Evolutionary conservation across 2,329 filamentous ascomycete species (phyloP).

Genomic region (Chlorencoelia australis): DNA sequence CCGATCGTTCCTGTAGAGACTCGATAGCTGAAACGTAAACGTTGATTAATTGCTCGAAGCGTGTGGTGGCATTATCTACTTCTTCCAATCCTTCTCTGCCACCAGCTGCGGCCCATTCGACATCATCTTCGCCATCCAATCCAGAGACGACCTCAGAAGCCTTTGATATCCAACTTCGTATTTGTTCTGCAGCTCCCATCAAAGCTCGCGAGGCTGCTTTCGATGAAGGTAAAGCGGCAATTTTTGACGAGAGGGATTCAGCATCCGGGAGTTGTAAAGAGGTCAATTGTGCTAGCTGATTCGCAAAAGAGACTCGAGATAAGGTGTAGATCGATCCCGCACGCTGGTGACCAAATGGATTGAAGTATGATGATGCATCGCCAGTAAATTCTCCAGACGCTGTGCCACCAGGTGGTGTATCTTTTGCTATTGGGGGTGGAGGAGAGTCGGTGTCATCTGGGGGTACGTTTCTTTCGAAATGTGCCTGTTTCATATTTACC

Average conservation of each 20-base stretch:
- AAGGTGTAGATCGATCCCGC: conserved; percentile 89
- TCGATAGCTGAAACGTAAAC: conserved; percentile 94
- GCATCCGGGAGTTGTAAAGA: conserved; percentile 84
- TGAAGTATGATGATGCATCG: conserved; percentile 46
- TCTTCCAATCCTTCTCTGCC: conserved; percentile 71
- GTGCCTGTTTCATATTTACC: conserved; percentile 45
- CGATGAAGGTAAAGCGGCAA: conserved; percentile 76
- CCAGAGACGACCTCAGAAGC: conserved; percentile 81
- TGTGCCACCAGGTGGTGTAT: conserved; percentile 33
- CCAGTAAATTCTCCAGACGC: conserved; percentile 27
- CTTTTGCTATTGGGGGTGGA: conserved; percentile 41
- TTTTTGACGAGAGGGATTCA: conserved; percentile 69
- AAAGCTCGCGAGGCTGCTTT: conserved; percentile 75
- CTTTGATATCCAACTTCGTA: conserved; percentile 87
- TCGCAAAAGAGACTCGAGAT: conserved; percentile 83
- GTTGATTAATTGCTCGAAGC: conserved; percentile 82
- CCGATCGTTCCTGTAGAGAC: conserved; percentile 67
- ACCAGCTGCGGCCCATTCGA: conserved; percentile 89
- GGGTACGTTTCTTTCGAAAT: conserved; percentile 39
- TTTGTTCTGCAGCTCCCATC: conserved; percentile 82
- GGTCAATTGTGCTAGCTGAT: conserved; percentile 84
- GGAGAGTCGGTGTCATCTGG: conserved; percentile 28
- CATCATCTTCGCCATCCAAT: conserved; percentile 89
- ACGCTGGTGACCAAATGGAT: conserved; percentile 53
- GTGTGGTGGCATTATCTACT: conserved; percentile 62